Base-by-base conservation (phyloP, 805 yeast genomes). In the Candida nemodendra region DNA sequence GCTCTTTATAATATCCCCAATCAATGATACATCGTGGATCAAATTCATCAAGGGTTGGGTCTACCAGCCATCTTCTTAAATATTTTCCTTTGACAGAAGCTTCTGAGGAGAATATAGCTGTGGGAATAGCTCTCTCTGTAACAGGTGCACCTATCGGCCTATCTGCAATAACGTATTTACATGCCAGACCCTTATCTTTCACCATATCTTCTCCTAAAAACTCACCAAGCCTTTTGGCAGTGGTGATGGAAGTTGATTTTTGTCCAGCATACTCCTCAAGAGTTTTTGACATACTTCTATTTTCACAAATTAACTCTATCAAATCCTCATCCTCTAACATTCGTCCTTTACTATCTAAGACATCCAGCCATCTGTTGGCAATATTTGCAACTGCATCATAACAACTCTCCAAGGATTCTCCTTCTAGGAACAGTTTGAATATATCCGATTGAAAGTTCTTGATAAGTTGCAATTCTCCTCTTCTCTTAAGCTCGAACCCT, bases 161-260 rank as follows among this genome's bases (percentile, higher is more conserved):
- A 32, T 79, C 77, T 44, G 96, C 81, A 47, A 93, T 90, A 60
- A 93, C 82, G 65, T 88, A 93, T 61, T 88, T 89, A 65, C 96
- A 91, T 5, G 95, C 96, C 43, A 93, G 74, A 45, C 99, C 98
- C 42, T 90, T 89, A 62, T 89, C 98, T 53, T 88, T 90, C 3
- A 89, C 95, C 95, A 91, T 91, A 50, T 89, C 96, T 46, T 83
- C 89, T 11, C 99, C 99, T 49, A 93, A 71, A 57, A 93, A 91
- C 51, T 93, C 97, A 41, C 96, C 96, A 36, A 93, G 68, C 53
- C 99, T 74, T 47, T 74, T 79, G 0, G 99, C 99, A 1, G 99
- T 93, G 0, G 98, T 89, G 47, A 95, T 91, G 0, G 98, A 87
- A 0, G 98, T 88, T 0, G 96, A 87, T 56, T 95, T 93, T 57